A percentile compares a stretch with the other conserved stretches of the same genome.
phyloP scores from a whole-genome alignment of 495 filamentous ascomycete species.

The Podospora comata region DNA sequence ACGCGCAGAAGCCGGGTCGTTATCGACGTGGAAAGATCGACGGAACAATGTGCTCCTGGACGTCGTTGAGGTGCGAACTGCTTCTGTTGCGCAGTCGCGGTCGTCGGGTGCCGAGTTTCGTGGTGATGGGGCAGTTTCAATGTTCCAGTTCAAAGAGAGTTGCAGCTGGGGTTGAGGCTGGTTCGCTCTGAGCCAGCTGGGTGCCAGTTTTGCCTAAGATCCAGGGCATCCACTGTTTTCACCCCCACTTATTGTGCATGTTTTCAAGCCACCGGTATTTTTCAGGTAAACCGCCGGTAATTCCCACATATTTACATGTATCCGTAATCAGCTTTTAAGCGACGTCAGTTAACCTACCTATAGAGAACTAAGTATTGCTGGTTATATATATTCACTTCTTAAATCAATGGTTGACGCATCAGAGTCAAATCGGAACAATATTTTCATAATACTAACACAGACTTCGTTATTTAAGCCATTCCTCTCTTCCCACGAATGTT shows the following conservation, averaged over 20 bases:
- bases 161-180: conserved; percentile 1
- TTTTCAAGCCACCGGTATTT: not conserved
- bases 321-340: not conserved
- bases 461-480: conserved; percentile 3
- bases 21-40: not conserved
- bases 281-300: not conserved
- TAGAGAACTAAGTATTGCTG: too few relatives aligned
- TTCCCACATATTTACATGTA: not conserved
- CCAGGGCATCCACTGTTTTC: not conserved
- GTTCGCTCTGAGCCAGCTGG: not conserved
- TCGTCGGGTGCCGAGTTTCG: conserved; percentile 6
- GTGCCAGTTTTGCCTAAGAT: not conserved
- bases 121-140: conserved; percentile 9
- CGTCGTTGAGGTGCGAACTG: not conserved
- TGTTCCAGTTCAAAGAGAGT: not conserved
- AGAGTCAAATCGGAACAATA: not conserved
- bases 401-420: too few relatives aligned
- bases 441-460: conserved; percentile 1
- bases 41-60: conserved; percentile 7
- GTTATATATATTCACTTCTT: too few relatives aligned
- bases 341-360: not conserved
- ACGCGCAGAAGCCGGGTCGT: not conserved
- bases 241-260: not conserved
- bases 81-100: not conserved
- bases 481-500: conserved; percentile 2